phyloP scores from a whole-genome alignment of 176 grass and related monocot genomes.

The Thinopyrum elongatum region DNA sequence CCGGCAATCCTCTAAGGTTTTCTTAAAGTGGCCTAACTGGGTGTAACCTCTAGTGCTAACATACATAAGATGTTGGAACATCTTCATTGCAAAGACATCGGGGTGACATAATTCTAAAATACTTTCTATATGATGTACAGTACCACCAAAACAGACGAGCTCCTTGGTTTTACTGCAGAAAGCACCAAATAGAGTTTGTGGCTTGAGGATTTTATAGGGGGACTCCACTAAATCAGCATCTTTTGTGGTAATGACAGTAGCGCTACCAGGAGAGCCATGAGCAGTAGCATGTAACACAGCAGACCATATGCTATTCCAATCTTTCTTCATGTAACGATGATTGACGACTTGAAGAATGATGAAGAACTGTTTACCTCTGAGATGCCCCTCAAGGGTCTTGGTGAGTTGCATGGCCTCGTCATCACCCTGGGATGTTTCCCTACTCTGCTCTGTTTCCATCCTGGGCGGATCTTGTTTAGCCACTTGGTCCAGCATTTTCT shows the following conservation, averaged over 20 bases:
- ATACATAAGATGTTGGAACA: background rate
- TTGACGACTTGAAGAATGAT: too few relatives aligned
- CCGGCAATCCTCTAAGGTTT: too few relatives aligned
- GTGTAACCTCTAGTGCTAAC: background rate
- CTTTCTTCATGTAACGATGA: too few relatives aligned
- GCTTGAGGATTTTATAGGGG: background rate
- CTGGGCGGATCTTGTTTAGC: too few relatives aligned
- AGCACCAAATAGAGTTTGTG: background rate
- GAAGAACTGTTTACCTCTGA: too few relatives aligned
- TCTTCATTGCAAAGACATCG: background rate
- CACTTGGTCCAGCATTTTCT: too few relatives aligned
- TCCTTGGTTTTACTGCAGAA: background rate
- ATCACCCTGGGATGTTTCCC: too few relatives aligned
- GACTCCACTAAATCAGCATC: background rate
- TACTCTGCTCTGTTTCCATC: too few relatives aligned
- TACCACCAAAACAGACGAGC: too few relatives aligned
- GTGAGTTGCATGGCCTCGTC: too few relatives aligned
- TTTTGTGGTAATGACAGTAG: background rate
- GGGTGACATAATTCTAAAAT: background rate
- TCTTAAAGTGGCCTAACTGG: rapidly evolving
- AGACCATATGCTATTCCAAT: background rate
- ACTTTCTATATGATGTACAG: rapidly evolving
- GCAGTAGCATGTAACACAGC: background rate
- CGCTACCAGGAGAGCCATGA: background rate
- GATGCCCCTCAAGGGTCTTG: too few relatives aligned